Percentiles rank a stretch among this genome's conserved stretches.
phyloP scores from a whole-genome alignment of 495 filamentous ascomycete genomes.

The Hypoxylon trugodes region DNA sequence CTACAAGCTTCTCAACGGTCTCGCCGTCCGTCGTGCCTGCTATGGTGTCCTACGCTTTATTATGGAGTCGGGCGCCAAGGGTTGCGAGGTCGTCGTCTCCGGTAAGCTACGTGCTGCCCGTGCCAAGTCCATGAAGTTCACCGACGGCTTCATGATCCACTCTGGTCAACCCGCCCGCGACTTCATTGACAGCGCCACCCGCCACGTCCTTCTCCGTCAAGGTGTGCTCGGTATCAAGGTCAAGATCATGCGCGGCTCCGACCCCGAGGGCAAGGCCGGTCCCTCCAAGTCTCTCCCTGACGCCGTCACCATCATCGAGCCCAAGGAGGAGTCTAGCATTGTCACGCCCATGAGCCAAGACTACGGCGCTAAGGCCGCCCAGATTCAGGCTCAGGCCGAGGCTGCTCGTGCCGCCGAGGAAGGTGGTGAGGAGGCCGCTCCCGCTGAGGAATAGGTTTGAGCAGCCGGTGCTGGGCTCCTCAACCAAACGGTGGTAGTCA shows the following conservation, averaged over 20 bases:
- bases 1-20: conserved; percentile 99
- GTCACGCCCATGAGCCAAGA: conserved; percentile 95
- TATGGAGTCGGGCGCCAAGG: conserved; percentile 99
- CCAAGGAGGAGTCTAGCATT: conserved; percentile 96
- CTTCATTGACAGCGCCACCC: conserved; percentile 98
- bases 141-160: conserved; percentile 99
- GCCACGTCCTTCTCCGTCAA: conserved; percentile 99
- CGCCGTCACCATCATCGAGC: conserved; percentile 98
- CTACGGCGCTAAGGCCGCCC: conserved; percentile 95
- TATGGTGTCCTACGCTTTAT: conserved; percentile 99
- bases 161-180: conserved; percentile 99
- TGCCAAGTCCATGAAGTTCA: conserved; percentile 99
- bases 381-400: conserved; percentile 73
- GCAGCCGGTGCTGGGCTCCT: conserved; percentile 48
- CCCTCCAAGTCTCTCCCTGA: conserved; percentile 96
- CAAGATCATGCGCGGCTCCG: conserved; percentile 99
- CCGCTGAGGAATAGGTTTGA: conserved; percentile 60
- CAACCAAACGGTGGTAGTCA: conserved; percentile 24
- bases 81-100: conserved; percentile 98
- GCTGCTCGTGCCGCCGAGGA: conserved; percentile 75
- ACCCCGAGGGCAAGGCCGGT: conserved; percentile 98
- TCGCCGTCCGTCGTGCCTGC: conserved; percentile 96
- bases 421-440: conserved; percentile 58
- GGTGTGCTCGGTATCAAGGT: conserved; percentile 99
- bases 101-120: conserved; percentile 98